Evolutionary conservation across 169 alveolate species (phyloP).

Genomic region (Eimeria maxima): DNA sequence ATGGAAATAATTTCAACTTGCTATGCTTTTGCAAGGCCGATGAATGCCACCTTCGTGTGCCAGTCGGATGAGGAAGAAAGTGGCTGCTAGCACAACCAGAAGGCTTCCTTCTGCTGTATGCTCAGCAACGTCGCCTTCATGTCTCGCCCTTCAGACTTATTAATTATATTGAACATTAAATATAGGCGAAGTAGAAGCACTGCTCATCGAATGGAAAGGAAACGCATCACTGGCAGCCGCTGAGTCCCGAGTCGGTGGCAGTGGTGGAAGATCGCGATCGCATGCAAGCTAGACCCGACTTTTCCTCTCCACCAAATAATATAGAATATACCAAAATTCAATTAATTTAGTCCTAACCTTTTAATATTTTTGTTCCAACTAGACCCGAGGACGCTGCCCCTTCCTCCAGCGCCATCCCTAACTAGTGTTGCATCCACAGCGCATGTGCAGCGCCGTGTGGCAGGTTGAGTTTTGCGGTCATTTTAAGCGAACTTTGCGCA

Average conservation of each 20-base stretch:
- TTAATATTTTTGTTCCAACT: background rate
- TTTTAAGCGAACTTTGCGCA: too few species aligned
- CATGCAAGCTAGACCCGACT: background rate
- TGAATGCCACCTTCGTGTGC: background rate
- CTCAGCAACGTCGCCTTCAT: background rate
- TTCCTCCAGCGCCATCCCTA: background rate
- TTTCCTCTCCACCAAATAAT: background rate
- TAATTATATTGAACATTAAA: background rate
- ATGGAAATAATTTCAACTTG: background rate
- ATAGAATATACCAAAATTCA: background rate
- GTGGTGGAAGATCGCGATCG: slow-evolving; percentile 47
- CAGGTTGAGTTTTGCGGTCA: background rate
- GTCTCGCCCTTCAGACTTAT: background rate
- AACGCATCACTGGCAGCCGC: background rate
- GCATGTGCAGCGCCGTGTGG: background rate
- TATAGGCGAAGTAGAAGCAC: background rate
- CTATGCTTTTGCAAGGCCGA: background rate
- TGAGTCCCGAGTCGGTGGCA: slow-evolving; percentile 36
- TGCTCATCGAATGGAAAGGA: background rate
- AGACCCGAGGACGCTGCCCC: background rate
- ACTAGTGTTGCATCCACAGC: background rate
- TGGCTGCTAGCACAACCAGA: background rate
- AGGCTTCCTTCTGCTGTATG: background rate
- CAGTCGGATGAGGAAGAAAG: background rate
- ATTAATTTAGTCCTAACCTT: background rate